Conservation (phyloP, 148 eudicot genomes). For the Fallopia convolvulus region DNA sequence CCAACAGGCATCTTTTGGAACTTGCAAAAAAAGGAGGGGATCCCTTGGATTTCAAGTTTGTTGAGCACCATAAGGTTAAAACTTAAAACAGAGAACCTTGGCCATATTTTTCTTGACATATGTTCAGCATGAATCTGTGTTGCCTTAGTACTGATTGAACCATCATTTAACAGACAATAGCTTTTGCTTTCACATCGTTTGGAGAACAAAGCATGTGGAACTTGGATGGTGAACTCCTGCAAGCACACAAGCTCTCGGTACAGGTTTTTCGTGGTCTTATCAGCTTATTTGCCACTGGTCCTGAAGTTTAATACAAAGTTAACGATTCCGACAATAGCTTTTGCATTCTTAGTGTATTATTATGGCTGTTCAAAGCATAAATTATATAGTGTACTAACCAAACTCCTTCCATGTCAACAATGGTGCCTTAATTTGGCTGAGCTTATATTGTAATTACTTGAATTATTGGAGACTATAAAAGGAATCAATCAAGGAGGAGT, state of each 20-base stretch:
- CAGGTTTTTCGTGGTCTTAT: constrained; percentile 92
- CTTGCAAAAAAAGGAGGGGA: constrained; percentile 74
- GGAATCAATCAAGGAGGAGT: background rate
- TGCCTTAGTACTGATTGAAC: background rate
- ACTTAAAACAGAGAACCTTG: constrained; percentile 11
- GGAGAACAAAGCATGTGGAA: constrained; percentile 89
- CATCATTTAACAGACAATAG: constrained; percentile 42
- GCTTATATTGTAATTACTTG: background rate
- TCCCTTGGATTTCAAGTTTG: constrained; percentile 77
- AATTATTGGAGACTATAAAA: background rate
- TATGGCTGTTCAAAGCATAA: background rate
- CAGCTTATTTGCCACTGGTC: constrained; percentile 88
- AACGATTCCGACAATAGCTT: background rate
- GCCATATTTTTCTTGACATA: background rate
- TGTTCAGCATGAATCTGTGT: background rate
- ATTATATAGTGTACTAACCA: background rate
- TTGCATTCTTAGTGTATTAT: background rate
- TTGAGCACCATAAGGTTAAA: constrained; percentile 83
- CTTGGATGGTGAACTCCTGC: constrained; percentile 82
- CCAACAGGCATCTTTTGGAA: constrained; percentile 71
- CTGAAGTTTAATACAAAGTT: constrained; percentile 37
- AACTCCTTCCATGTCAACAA: background rate
- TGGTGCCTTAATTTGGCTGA: background rate
- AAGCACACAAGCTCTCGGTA: constrained; percentile 82
- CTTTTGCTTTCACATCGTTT: constrained; percentile 76